Percentiles rank a stretch among this genome's conserved stretches.
These are phyloP conservation scores for Basidiobolus heterosporus DNA, from an alignment of 371 early-diverging fungal genomes.

Conservation along the genomic window DNA sequence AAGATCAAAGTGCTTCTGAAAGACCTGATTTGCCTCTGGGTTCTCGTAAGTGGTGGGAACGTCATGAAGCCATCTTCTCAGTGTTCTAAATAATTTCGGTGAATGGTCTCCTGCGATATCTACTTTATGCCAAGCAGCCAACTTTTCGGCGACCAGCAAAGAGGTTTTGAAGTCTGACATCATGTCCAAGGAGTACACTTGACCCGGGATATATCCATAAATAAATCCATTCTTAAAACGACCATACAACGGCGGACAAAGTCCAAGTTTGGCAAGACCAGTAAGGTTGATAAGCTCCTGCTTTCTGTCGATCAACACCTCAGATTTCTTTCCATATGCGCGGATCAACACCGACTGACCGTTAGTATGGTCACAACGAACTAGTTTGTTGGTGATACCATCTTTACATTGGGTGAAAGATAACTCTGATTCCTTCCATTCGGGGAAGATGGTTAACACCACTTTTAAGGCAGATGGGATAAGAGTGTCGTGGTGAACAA, in stretches of 20 bases:
- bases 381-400: slow-evolving; percentile 84
- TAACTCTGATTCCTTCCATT: slow-evolving; percentile 47
- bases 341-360: slow-evolving; percentile 58
- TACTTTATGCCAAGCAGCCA: slow-evolving; percentile 73
- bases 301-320: slow-evolving; percentile 71
- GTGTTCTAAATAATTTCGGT: slow-evolving; percentile 54
- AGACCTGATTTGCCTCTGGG: slow-evolving; percentile 34
- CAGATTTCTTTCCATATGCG: slow-evolving; percentile 74
- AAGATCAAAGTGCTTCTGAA: slow-evolving; percentile 35
- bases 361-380: slow-evolving; percentile 48
- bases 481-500: too few species aligned
- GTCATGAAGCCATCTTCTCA: slow-evolving; percentile 60
- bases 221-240: slow-evolving; percentile 76
- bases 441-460: slow-evolving; percentile 42
- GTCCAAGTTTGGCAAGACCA: slow-evolving; percentile 42
- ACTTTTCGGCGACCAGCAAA: slow-evolving; percentile 52
- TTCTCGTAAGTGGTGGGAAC: slow-evolving; percentile 50
- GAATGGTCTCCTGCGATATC: slow-evolving; percentile 24
- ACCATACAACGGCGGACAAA: slow-evolving; percentile 72
- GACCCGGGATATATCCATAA: slow-evolving; percentile 77
- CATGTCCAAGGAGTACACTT: slow-evolving; percentile 42
- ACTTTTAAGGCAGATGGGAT: slow-evolving; percentile 5
- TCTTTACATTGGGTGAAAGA: slow-evolving; percentile 63
- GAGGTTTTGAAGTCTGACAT: slow-evolving; percentile 54
- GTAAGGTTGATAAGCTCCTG: slow-evolving; percentile 79